Evolutionary conservation across 768 basidiomycete genomes (phyloP).

Genomic region (Lanmaoa rubissima): DNA sequence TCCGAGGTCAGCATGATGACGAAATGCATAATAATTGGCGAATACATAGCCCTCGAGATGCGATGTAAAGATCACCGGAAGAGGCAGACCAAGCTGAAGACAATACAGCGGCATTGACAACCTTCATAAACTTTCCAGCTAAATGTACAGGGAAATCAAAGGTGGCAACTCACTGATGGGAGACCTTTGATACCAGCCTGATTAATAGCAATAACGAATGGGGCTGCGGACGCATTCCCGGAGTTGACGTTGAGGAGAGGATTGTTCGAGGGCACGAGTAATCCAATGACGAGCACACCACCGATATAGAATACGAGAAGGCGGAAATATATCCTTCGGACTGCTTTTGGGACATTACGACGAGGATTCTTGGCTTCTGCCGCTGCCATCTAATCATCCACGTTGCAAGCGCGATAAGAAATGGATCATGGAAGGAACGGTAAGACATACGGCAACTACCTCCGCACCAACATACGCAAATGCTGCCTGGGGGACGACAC

Average conservation of each 20-base stretch:
- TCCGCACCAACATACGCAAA: conserved; percentile 59
- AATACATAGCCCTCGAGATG: conserved; percentile 35
- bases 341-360: conserved; percentile 34
- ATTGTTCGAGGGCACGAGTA: conserved; percentile 47
- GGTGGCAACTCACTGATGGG: conserved; percentile 35
- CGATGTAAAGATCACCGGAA: conserved; percentile 35
- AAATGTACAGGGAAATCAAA: background rate
- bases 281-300: conserved; percentile 42
- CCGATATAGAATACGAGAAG: conserved; percentile 35
- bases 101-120: conserved; percentile 37
- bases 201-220: conserved; percentile 53
- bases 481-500: conserved; percentile 53
- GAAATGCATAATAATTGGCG: background rate
- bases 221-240: conserved; percentile 41
- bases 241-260: conserved; percentile 34
- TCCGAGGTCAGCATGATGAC: conserved; percentile 17
- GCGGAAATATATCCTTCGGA: conserved; percentile 42
- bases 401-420: background rate
- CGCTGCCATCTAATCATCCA: conserved; percentile 33
- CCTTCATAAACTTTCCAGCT: conserved; percentile 3
- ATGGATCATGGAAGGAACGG: background rate
- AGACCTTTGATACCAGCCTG: conserved; percentile 53
- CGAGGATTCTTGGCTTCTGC: conserved; percentile 49
- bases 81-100: conserved; percentile 43
- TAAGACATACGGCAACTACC: conserved; percentile 33